Evolutionary conservation across 1,284 basidiomycete genomes (phyloP).

Genomic region (Tilletia walkeri): DNA sequence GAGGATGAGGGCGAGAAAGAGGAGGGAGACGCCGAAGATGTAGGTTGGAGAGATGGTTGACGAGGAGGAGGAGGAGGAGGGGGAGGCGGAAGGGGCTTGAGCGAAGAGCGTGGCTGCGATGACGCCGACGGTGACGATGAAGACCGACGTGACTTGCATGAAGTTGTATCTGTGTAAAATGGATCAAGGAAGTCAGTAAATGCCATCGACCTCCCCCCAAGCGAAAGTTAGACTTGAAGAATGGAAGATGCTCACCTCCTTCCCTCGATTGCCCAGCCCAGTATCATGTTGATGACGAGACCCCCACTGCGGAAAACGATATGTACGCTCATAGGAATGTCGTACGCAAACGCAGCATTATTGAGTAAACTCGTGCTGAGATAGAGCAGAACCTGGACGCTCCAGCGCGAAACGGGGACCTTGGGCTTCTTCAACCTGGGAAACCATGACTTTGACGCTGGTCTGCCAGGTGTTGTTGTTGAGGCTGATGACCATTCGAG

Average conservation of each 20-base stretch:
- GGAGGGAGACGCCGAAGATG: conserved; percentile 69
- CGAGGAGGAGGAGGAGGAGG: conserved; percentile 47
- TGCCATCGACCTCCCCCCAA: too few relatives aligned
- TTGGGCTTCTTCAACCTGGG: conserved; percentile 23
- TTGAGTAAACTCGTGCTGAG: conserved; percentile 79
- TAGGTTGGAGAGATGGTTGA: conserved; percentile 59
- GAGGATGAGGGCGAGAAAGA: conserved; percentile 74
- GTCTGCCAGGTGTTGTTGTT: background rate
- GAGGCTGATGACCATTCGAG: conserved; percentile 18
- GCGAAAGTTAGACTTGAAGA: conserved; percentile 49
- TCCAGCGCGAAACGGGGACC: conserved; percentile 74
- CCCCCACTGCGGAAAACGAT: conserved; percentile 92
- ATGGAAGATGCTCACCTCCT: conserved; percentile 57
- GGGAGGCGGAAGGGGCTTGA: conserved; percentile 55
- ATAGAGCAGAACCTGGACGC: conserved; percentile 79
- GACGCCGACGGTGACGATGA: conserved; percentile 78
- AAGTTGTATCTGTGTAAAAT: conserved; percentile 25
- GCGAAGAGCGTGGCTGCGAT: conserved; percentile 76
- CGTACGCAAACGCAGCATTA: conserved; percentile 80
- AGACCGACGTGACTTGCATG: conserved; percentile 62
- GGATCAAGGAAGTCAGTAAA: too few relatives aligned
- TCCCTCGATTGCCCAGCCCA: conserved; percentile 66
- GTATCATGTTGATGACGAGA: conserved; percentile 73
- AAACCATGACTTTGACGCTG: conserved; percentile 11
- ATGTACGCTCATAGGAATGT: conserved; percentile 85